Base-by-base conservation (phyloP, 768 basidiomycete genomes). In the Tylopilus balloui region DNA sequence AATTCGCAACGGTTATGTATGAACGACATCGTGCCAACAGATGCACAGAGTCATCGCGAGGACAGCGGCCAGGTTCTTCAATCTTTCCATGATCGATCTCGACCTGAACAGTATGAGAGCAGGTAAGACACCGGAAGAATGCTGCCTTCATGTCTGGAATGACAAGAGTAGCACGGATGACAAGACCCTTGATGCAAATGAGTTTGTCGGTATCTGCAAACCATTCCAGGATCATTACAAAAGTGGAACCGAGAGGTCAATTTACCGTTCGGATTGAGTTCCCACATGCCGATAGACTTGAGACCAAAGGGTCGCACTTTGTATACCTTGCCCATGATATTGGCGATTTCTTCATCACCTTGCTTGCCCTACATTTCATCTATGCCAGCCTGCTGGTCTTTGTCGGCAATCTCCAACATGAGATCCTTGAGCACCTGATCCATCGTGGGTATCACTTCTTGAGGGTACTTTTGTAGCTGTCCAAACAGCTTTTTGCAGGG, bases 131-230 rank as follows among this genome's bases (percentile, higher is more conserved):
- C 48, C 94, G 88, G 80, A 99, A 99, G 75, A 99, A 98, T 17
- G 95, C 96, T 56, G 83, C 82, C 71, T 95, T 94, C 96, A 99
- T 98, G 69, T 99, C 96, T 3, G 96, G 96, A 51, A 98, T 97
- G 60, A 99, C 88, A 10, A 95, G 92, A 0, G 96, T 97, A 0
- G 94, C 90, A 21, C 96, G 88, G 52, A 99, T 98, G 60, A 98
- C 92, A 6, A 99, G 82, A 49, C 96, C 96, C 66, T 95, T 96
- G 72, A 99, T 87, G 48, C 82, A 86, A 17, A 96, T 88, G 19
- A 98, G 83, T 69, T 97, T 96, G 77, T 98, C 96, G 58, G 96
- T 99, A 63, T 99, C 95, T 97, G 53, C 31, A 47, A 39, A 48
- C 11, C 27, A 37, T 37, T 42, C 39, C 3, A 54, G 38, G 7